Conservation (phyloP, 75 land plant species). For the Pinus albicaulis region DNA sequence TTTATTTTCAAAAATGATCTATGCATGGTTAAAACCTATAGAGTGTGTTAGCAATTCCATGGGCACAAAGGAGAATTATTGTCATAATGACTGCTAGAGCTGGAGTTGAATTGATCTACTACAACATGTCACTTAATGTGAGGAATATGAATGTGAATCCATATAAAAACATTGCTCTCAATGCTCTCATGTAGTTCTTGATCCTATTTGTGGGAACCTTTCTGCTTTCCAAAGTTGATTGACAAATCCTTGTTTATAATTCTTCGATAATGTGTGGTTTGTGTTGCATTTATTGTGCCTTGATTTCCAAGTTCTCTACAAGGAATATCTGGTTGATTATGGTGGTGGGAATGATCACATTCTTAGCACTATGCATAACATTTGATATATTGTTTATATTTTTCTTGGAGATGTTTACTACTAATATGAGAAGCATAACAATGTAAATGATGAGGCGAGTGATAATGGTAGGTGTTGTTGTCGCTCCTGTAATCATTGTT, state of each 20-base stretch:
- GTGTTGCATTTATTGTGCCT: too few relatives aligned
- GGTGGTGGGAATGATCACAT: conserved; percentile 16
- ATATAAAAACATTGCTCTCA: conserved; percentile 28
- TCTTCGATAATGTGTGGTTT: too few relatives aligned
- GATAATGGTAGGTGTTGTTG: conserved; percentile 36
- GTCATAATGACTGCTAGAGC: conserved; percentile 25
- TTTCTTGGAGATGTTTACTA: conserved; percentile 48
- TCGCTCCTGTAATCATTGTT: conserved; percentile 32
- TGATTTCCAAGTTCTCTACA: too few relatives aligned
- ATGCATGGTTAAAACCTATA: too few relatives aligned
- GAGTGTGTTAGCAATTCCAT: too few relatives aligned
- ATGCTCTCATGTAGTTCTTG: conserved; percentile 44
- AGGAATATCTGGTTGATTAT: conserved; percentile 12
- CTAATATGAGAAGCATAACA: conserved; percentile 40
- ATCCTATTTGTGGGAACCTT: conserved; percentile 23
- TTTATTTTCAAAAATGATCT: too few relatives aligned
- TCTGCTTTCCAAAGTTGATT: conserved; percentile 21
- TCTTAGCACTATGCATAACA: conserved; percentile 40
- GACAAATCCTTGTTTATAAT: conserved; percentile 16
- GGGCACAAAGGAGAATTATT: conserved; percentile 24
- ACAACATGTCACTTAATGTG: conserved; percentile 47
- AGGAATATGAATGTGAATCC: conserved; percentile 27
- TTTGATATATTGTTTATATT: conserved; percentile 39
- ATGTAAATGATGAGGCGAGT: conserved; percentile 37
- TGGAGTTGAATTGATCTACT: conserved; percentile 39